A percentile compares a stretch with the other conserved stretches of the same genome.
phyloP scores from a whole-genome alignment of 768 basidiomycete genomes.

The Mycena amicta region DNA sequence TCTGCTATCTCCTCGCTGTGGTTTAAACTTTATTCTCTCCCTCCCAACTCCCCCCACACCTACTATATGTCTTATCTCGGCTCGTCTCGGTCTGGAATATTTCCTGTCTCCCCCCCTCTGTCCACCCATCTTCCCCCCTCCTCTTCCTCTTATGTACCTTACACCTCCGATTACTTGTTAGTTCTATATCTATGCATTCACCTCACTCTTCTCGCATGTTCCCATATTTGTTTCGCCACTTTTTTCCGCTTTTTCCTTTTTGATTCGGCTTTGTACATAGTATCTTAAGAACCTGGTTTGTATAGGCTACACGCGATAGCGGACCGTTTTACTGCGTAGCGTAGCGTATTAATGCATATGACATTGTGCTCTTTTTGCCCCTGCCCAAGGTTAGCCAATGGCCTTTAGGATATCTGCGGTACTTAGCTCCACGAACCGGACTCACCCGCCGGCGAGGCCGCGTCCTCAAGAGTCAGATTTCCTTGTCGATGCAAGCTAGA shows the following conservation, averaged over 20 bases:
- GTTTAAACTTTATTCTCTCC: too few relatives aligned
- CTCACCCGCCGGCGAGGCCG: too few relatives aligned
- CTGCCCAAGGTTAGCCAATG: too few relatives aligned
- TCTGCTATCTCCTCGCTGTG: too few relatives aligned
- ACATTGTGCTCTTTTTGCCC: too few relatives aligned
- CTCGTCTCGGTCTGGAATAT: not conserved
- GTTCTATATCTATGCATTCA: not conserved
- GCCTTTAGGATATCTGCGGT: too few relatives aligned
- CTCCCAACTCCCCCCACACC: not conserved
- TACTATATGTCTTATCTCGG: not conserved
- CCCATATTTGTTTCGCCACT: not conserved
- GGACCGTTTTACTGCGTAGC: too few relatives aligned
- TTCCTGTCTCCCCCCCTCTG: not conserved
- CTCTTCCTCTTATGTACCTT: not conserved
- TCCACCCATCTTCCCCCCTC: not conserved
- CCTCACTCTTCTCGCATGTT: not conserved
- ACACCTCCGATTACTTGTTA: not conserved
- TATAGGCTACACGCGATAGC: too few relatives aligned
- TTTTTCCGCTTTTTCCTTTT: not conserved
- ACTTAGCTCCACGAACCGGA: too few relatives aligned
- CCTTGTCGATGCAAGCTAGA: too few relatives aligned
- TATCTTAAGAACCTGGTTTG: not conserved
- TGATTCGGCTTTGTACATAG: not conserved
- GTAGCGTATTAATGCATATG: too few relatives aligned
- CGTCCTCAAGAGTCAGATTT: too few relatives aligned